Evolutionary conservation across 139 green algal species (phyloP).

Genomic region (Chlorella ohadii): DNA sequence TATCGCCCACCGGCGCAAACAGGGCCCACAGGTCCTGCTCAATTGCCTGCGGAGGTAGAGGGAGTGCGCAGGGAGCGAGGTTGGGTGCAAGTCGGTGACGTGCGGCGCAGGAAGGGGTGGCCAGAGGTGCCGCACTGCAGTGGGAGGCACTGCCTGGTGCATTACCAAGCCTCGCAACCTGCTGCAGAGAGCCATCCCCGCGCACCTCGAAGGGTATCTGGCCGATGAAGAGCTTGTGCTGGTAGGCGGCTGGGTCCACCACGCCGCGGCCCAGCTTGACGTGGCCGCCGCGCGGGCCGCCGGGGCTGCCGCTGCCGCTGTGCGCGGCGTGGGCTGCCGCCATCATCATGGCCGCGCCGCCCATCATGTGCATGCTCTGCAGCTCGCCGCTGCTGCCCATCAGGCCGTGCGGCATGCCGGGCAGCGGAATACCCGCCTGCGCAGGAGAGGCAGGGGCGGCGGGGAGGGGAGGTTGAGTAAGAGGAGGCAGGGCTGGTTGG

Average conservation of each 20-base stretch:
- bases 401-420: background rate
- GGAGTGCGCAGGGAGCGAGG: background rate
- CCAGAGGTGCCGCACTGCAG: too few relatives aligned
- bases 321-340: slow-evolving; percentile 4
- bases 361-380: slow-evolving; percentile 24
- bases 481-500: too few relatives aligned
- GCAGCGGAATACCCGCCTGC: slow-evolving; percentile 16
- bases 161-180: too few relatives aligned
- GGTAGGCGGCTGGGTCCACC: slow-evolving; percentile 35
- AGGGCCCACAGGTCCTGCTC: slow-evolving; percentile 75
- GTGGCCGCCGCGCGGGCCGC: background rate
- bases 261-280: slow-evolving; percentile 52
- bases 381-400: slow-evolving; percentile 19
- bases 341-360: slow-evolving; percentile 31
- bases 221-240: slow-evolving; percentile 66
- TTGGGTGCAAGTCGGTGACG: too few relatives aligned
- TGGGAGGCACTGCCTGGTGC: too few relatives aligned
- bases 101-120: too few relatives aligned
- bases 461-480: background rate
- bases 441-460: too few relatives aligned
- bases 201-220: slow-evolving; percentile 62
- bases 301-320: background rate
- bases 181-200: too few relatives aligned
- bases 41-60: background rate
- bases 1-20: slow-evolving; percentile 71